Evolutionary conservation across 257 asterid species (phyloP), one percentile per base, ranked within the genome.

Genomic region (Rhazya stricta): DNA sequence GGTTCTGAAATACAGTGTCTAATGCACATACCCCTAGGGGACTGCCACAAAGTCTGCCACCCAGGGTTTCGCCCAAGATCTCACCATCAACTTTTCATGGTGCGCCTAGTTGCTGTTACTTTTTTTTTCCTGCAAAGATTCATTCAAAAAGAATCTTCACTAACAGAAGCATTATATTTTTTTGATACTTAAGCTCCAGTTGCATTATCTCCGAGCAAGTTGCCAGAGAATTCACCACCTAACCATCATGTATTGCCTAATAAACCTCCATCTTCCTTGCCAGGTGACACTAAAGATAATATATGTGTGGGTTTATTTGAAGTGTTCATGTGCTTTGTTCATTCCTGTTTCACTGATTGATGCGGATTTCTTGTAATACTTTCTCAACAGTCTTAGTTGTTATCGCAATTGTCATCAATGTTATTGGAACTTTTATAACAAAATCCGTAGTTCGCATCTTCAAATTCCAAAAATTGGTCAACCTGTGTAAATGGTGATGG

Each of bases 211-310:
- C 89, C 79, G 61, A 87, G 89, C 80, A 72, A 79, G 83, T 73
- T 65, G 76, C 83, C 82, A 30, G 79, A 73, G 69, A 81, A 76
- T 61, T 66, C 86, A 37, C 86, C 85, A 78, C 79, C 84, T 25
- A 54, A 54, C 57, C 74, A 45, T 71, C 90, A 86, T 69, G 78
- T 71, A 73, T 57, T 68, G n/a, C 84, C 82, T 3, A 39, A 46
- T 57, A 82, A 83, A 79, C 86, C 95, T 67, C 91, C 89, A 10
- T 81, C 88, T 71, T 83, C 73, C 75, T 85, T 91, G 75, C 88
- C 97, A 87, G 97, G 98, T 91, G 83, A 80, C 71, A 53, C 77
- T 67, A 58, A 25, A 81, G 78, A 79, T 72, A n/a, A n/a, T 41
- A 18, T 51, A 45, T 67, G 34, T 29, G 10, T 39, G 51, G 45